Base-by-base conservation (phyloP, 2,329 filamentous ascomycete genomes). In the Colletotrichum kahawae region DNA sequence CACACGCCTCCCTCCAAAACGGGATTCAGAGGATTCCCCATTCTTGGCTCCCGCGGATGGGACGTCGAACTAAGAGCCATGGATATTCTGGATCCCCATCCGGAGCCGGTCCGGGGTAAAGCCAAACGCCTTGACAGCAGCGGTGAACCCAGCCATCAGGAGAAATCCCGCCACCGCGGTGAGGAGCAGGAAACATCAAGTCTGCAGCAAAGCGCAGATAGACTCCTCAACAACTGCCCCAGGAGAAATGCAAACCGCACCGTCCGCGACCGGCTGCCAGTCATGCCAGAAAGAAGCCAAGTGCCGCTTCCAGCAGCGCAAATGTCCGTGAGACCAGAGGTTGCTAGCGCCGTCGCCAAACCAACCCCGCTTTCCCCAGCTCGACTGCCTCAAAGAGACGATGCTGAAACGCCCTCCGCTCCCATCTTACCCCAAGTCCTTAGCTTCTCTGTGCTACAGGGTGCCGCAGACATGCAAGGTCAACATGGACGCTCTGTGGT, bases 341-440 rank as follows among this genome's bases (percentile, higher is more conserved):
- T 31, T 16, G 24, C 63, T 72, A 67, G 72, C 72, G 63, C 63
- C 43, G 36, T 36, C 24, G 31, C 63, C 27, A 31, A 70, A 65
- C 63, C 59, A 33, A 43, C 71, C 67, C 72, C 72, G 56, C 63
- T 64, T 75, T 36, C 72, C 57, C 72, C 67, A 62, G 29, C 38
- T 66, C 63, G 65, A 62, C 54, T 48, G 33, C 33, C 33, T 65
- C 21, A 38, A 21, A 48, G 21, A 27, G 72, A 63, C 72, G 63
- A 72, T 68, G 63, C 72, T 75, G 72, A 75, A 75, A 75, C 72
- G 63, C 63, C 36, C 38, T 56, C 43, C 29, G 24, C n/a, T 36
- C 31, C 57, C 57, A 21, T 60, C 57, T 60, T 36, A 60, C 57
- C 31, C 57, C 57, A 60, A 33, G 57, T 34, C 16, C 29, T 60